Percentiles rank a stretch among this genome's conserved stretches.
Evolutionary conservation across 176 grass and related monocot genomes (phyloP).

Genomic region (Aegilops longissima): DNA sequence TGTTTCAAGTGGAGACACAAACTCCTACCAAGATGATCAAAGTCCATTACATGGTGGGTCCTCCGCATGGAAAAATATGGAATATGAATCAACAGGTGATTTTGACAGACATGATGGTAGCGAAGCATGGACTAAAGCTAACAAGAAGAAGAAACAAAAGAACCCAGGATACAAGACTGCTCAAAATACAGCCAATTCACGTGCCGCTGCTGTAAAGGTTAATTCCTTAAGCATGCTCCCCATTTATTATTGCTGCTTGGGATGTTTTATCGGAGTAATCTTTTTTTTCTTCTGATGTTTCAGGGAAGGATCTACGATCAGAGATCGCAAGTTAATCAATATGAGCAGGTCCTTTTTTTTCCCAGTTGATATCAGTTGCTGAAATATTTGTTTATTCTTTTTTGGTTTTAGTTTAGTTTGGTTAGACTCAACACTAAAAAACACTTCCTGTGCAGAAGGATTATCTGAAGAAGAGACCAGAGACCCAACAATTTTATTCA

Average conservation of each 20-base stretch:
- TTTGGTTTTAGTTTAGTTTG: background rate
- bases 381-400: background rate
- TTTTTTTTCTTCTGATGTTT: slow-evolving; percentile 38
- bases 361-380: slow-evolving; percentile 10
- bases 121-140: slow-evolving; percentile 59
- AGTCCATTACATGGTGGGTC: slow-evolving; percentile 73
- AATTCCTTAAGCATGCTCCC: slow-evolving; percentile 24
- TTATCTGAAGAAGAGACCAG: slow-evolving; percentile 70
- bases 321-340: slow-evolving; percentile 65
- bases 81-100: slow-evolving; percentile 72
- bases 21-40: slow-evolving; percentile 84
- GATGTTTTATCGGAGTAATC: slow-evolving; percentile 27
- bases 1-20: slow-evolving; percentile 89
- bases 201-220: slow-evolving; percentile 61
- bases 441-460: slow-evolving; percentile 62
- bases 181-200: slow-evolving; percentile 50
- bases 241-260: slow-evolving; percentile 18
- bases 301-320: slow-evolving; percentile 62
- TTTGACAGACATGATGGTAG: slow-evolving; percentile 63
- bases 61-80: slow-evolving; percentile 60
- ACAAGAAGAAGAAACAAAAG: slow-evolving; percentile 87
- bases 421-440: background rate
- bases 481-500: slow-evolving; percentile 64
- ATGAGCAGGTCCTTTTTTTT: slow-evolving; percentile 59
- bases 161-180: slow-evolving; percentile 45